phyloP scores from a whole-genome alignment of 2,329 filamentous ascomycete genomes.

The Epichloe sibirici region DNA sequence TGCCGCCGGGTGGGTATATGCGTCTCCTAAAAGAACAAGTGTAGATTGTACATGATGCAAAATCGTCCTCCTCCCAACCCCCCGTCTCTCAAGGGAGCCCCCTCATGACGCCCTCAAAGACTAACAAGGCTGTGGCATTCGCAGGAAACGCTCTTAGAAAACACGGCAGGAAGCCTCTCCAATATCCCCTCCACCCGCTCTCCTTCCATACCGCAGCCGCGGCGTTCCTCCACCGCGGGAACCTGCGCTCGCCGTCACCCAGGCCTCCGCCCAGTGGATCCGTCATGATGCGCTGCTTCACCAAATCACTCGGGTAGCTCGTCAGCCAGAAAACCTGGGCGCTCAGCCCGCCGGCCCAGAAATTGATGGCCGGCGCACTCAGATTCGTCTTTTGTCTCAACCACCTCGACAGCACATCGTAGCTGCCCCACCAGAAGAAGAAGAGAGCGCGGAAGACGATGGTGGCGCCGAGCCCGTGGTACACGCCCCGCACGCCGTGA shows the following conservation, averaged over 20 bases:
- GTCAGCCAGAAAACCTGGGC: constrained; percentile 93
- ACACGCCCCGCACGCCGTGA: constrained; percentile 72
- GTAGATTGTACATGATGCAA: not conserved
- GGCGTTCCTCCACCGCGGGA: constrained; percentile 67
- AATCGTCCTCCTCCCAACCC: not conserved
- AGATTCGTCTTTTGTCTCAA: constrained; percentile 56
- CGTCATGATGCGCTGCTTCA: constrained; percentile 97
- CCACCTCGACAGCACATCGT: constrained; percentile 67
- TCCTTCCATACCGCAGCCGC: constrained; percentile 66
- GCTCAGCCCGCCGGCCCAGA: constrained; percentile 89
- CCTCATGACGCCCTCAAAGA: constrained; percentile 87
- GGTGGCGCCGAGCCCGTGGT: constrained; percentile 75
- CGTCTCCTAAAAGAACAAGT: not conserved
- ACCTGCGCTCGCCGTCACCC: constrained; percentile 54
- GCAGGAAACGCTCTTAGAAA: constrained; percentile 90
- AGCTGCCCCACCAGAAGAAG: constrained; percentile 97
- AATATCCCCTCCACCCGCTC: constrained; percentile 68
- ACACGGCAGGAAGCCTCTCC: constrained; percentile 87
- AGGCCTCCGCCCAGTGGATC: constrained; percentile 67
- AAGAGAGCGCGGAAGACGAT: constrained; percentile 86
- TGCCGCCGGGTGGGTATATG: not conserved
- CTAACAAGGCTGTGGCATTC: constrained; percentile 85
- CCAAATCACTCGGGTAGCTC: constrained; percentile 81
- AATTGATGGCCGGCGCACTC: constrained; percentile 74
- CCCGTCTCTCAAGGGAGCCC: constrained; percentile 28